Evolutionary conservation across 176 grass and related monocot genomes (phyloP).

Genomic region (Leersia perrieri): DNA sequence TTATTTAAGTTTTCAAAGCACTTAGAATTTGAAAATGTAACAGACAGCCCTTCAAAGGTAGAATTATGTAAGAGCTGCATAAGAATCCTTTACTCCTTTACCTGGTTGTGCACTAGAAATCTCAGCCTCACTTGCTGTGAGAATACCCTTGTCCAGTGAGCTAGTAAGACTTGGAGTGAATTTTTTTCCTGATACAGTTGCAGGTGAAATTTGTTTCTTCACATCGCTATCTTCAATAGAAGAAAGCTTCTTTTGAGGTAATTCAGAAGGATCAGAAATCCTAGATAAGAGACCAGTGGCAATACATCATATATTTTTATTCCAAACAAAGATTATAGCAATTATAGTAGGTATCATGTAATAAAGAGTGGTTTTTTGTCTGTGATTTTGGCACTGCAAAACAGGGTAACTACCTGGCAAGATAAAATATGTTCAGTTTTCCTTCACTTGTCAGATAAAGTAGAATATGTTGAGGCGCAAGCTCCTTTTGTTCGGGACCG

Average conservation of each 20-base stretch:
- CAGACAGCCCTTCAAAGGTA: not conserved
- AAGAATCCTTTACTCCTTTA: constrained; percentile 47
- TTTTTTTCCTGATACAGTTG: constrained; percentile 42
- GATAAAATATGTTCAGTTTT: constrained; percentile 73
- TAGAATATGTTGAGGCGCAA: constrained; percentile 79
- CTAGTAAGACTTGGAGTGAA: constrained; percentile 29
- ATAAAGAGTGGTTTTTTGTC: constrained; percentile 5
- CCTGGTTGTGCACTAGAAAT: constrained; percentile 36
- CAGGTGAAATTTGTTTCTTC: constrained; percentile 38
- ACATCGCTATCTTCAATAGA: constrained; percentile 30
- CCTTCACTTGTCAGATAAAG: constrained; percentile 91
- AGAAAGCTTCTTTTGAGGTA: constrained; percentile 57
- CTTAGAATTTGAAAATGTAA: not conserved
- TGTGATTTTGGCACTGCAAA: not conserved
- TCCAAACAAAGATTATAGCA: not conserved
- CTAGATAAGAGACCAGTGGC: constrained; percentile 54
- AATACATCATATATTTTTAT: constrained; percentile 14
- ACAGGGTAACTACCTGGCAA: constrained; percentile 64
- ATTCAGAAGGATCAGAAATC: constrained; percentile 79
- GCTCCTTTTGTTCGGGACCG: constrained; percentile 61
- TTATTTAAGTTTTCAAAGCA: constrained; percentile 17
- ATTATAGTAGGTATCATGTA: constrained; percentile 25
- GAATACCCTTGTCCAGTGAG: constrained; percentile 29
- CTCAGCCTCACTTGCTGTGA: constrained; percentile 31
- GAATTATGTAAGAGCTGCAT: not conserved